Percentiles rank a stretch among this genome's conserved stretches.
phyloP scores from a whole-genome alignment of 495 filamentous ascomycete genomes.

The Neurospora sublineolata region DNA sequence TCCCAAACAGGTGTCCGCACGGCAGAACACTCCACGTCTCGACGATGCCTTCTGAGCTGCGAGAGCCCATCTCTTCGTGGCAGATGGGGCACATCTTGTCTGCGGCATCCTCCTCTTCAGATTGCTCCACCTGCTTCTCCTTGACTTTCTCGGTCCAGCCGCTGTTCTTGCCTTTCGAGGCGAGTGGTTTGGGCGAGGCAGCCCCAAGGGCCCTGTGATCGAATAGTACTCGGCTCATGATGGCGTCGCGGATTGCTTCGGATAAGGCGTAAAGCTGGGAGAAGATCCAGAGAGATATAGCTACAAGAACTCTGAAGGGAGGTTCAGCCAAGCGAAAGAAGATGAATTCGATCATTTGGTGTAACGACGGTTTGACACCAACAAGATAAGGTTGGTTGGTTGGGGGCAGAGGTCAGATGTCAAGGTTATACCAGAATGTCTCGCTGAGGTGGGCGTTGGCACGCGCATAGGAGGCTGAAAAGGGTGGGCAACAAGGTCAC shows the following conservation, averaged over 20 bases:
- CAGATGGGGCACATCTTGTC: constrained; percentile 33
- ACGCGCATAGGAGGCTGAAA: not conserved
- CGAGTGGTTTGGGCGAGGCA: not conserved
- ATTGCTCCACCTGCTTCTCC: constrained; percentile 4
- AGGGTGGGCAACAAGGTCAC: not conserved
- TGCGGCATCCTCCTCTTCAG: constrained; percentile 6
- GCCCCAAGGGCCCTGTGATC: not conserved
- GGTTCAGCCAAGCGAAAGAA: not conserved
- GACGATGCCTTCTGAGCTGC: constrained; percentile 24
- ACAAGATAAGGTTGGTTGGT: not conserved
- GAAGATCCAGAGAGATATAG: not conserved
- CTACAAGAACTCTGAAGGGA: not conserved
- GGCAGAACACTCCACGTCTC: constrained; percentile 33
- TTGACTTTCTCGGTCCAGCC: not conserved
- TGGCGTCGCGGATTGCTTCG: not conserved
- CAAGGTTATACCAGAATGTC: not conserved
- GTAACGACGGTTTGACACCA: not conserved
- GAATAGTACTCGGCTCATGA: not conserved
- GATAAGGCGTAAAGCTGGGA: not conserved
- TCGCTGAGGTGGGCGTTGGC: not conserved
- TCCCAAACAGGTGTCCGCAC: constrained; percentile 35
- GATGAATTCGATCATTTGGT: not conserved
- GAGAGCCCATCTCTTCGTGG: constrained; percentile 27
- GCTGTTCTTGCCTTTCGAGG: constrained; percentile 1
- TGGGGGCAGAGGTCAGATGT: not conserved